Conservation (phyloP, 345 rosid genomes). For the Viola odorata region DNA sequence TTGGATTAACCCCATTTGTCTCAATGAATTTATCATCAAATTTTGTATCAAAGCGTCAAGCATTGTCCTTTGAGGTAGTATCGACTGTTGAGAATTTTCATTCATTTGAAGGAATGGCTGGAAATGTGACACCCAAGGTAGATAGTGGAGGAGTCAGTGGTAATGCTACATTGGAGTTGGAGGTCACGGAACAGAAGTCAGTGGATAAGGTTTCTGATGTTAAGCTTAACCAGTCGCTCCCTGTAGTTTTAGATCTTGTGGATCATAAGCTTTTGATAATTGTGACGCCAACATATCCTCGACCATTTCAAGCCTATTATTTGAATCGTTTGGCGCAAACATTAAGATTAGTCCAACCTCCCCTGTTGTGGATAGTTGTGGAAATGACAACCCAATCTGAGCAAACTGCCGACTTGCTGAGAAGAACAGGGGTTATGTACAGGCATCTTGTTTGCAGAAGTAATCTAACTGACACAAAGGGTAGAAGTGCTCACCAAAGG, state of each 20-base stretch:
- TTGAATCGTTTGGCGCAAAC: constrained; percentile 47
- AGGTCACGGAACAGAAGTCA: constrained; percentile 13
- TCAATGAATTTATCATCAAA: constrained; percentile 28
- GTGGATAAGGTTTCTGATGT: constrained; percentile 7
- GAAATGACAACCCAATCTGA: constrained; percentile 50
- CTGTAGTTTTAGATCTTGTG: constrained; percentile 16
- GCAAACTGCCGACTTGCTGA: constrained; percentile 47
- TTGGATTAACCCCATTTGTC: constrained; percentile 43
- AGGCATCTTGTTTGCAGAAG: constrained; percentile 53
- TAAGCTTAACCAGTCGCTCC: constrained; percentile 11
- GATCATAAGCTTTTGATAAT: constrained; percentile 45
- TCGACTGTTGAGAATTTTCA: constrained; percentile 22
- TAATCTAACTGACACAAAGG: constrained; percentile 42
- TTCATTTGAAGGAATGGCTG: constrained; percentile 9
- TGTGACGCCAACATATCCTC: constrained; percentile 43
- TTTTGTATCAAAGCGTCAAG: constrained; percentile 27
- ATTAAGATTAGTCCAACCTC: constrained; percentile 43
- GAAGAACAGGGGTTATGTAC: constrained; percentile 49
- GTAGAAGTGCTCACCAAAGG: constrained; percentile 46
- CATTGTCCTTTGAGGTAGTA: constrained; percentile 33
- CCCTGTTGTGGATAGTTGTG: constrained; percentile 65
- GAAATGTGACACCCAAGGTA: constrained; percentile 7
- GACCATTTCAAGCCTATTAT: constrained; percentile 42
- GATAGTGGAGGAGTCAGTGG: constrained; percentile 4
- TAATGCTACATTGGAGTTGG: constrained; percentile 18